These are phyloP conservation scores for Dendrobium nobile DNA, from an alignment of 106 monocot genomes.

Conservation along the genomic window DNA sequence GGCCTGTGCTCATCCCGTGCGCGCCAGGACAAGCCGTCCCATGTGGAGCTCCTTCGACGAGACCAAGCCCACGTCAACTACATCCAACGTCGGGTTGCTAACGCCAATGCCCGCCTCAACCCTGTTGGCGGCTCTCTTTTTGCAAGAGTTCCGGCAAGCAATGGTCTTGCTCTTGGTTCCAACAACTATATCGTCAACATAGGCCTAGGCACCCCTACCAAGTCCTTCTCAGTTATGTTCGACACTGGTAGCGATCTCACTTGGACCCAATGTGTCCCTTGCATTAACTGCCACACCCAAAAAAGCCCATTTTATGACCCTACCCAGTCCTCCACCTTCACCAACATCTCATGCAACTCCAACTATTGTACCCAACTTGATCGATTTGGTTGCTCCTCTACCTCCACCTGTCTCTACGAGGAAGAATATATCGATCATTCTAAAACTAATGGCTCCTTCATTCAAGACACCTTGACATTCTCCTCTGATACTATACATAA, in stretches of 20 bases:
- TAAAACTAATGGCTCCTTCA: no score
- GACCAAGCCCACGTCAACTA: slow-evolving; percentile 15
- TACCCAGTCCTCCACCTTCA: slow-evolving; percentile 7
- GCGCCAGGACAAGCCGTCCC: not conserved
- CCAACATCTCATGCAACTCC: slow-evolving; percentile 24
- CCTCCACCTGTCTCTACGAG: no score
- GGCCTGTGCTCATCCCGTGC: not conserved
- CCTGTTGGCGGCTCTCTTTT: no score
- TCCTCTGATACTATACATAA: no score
- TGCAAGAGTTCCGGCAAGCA: slow-evolving; percentile 1
- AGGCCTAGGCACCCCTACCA: no score
- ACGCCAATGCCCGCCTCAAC: not conserved
- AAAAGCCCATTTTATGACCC: slow-evolving; percentile 10
- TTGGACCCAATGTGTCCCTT: no score
- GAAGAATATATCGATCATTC: no score
- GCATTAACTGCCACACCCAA: slow-evolving; percentile 1
- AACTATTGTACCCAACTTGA: slow-evolving; percentile 12
- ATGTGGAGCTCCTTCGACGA: slow-evolving; percentile 1
- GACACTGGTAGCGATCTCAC: no score
- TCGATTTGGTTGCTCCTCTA: not conserved
- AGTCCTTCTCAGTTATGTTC: no score
- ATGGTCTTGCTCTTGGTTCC: not conserved
- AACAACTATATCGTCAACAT: not conserved
- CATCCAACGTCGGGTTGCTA: not conserved
- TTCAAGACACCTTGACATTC: no score